Evolutionary conservation across 2,329 filamentous ascomycete species (phyloP).

Genomic region (Xylariaceae sp.): DNA sequence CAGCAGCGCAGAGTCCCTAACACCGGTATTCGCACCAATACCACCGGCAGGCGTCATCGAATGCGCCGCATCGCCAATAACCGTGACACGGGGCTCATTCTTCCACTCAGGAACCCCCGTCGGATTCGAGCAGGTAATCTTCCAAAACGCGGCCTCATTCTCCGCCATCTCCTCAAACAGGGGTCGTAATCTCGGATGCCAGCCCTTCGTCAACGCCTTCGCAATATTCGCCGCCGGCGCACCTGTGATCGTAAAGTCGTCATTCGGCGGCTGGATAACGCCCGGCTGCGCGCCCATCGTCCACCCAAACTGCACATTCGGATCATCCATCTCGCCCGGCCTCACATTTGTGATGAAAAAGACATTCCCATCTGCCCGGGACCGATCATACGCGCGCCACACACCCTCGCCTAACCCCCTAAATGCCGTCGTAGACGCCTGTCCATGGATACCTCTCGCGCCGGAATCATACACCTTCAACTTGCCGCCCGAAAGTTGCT

Average conservation of each 20-base stretch:
- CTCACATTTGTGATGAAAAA: conserved; percentile 61
- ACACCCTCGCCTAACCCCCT: conserved; percentile 59
- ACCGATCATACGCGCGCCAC: conserved; percentile 48
- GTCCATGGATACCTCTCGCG: conserved; percentile 59
- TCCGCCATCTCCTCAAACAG: conserved; percentile 55
- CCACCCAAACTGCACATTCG: conserved; percentile 55
- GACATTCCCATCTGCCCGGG: conserved; percentile 41
- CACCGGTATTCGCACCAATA: conserved; percentile 53
- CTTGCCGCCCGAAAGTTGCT: conserved; percentile 52
- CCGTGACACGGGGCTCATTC: conserved; percentile 52
- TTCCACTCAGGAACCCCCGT: conserved; percentile 55
- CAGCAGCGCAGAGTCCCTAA: conserved; percentile 50
- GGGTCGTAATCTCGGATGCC: conserved; percentile 51
- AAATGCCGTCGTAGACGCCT: conserved; percentile 58
- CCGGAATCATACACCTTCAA: conserved; percentile 60
- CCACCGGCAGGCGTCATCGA: conserved; percentile 55
- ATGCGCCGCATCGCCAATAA: conserved; percentile 54
- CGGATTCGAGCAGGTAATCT: conserved; percentile 58
- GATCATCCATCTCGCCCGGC: conserved; percentile 53
- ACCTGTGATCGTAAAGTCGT: conserved; percentile 55
- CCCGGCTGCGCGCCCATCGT: conserved; percentile 56
- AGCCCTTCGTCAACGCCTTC: conserved; percentile 47
- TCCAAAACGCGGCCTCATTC: conserved; percentile 58
- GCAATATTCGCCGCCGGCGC: conserved; percentile 52
- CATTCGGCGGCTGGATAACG: conserved; percentile 52